phyloP scores from a whole-genome alignment of 1,139 yeast genomes.

The Saccharomyces uvarum region DNA sequence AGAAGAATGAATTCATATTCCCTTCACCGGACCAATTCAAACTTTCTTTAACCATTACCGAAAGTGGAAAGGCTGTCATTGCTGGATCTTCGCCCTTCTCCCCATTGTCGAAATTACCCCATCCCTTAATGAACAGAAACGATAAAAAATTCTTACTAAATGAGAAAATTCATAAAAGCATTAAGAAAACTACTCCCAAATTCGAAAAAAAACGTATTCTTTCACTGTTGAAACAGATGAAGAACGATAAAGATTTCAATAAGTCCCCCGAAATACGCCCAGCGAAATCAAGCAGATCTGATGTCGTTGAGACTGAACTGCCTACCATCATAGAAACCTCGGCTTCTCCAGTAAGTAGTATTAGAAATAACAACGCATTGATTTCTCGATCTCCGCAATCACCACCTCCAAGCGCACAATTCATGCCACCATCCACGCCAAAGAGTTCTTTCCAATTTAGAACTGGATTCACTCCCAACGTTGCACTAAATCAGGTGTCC shows the following conservation, averaged over 20 bases:
- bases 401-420: neutral
- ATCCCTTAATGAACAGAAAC: neutral
- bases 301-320: neutral
- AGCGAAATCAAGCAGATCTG: neutral
- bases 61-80: slow-evolving; percentile 21
- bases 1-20: slow-evolving; percentile 1
- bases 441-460: slow-evolving; percentile 21
- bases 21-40: slow-evolving; percentile 8
- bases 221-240: slow-evolving; percentile 24
- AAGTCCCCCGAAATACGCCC: neutral
- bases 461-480: slow-evolving; percentile 30
- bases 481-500: slow-evolving; percentile 24
- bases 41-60: slow-evolving; percentile 20
- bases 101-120: slow-evolving; percentile 4
- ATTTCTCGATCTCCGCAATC: neutral
- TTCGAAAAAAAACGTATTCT: slow-evolving; percentile 20
- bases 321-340: slow-evolving; percentile 5
- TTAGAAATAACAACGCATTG: neutral
- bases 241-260: slow-evolving; percentile 8
- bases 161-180: neutral
- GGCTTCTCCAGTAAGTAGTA: neutral
- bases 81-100: slow-evolving; percentile 12
- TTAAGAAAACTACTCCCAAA: slow-evolving; percentile 4
- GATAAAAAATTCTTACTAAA: neutral
- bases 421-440: slow-evolving; percentile 23